Evolutionary conservation across 345 rosid genomes (phyloP).

Genomic region (Nasturtium officinale): DNA sequence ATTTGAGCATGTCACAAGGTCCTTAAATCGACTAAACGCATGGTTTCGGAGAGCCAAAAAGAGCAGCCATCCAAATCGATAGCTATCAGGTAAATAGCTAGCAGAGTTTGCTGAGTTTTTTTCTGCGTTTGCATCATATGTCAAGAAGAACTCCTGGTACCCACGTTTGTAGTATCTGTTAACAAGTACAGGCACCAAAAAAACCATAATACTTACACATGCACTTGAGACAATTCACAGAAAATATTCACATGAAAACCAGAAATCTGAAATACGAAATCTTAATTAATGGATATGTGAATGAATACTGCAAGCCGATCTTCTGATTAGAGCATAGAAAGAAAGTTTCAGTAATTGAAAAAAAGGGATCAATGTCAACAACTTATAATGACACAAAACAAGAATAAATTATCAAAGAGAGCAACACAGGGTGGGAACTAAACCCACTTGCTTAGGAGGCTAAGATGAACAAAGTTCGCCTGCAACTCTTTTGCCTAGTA

Average conservation of each 20-base stretch:
- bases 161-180: constrained; percentile 77
- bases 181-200: constrained; percentile 36
- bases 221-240: constrained; percentile 3
- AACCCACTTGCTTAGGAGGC: constrained; percentile 77
- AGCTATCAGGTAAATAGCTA: constrained; percentile 53
- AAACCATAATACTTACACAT: neutral
- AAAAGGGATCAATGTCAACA: neutral
- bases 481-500: constrained; percentile 83
- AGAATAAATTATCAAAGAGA: constrained; percentile 6
- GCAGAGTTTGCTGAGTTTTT: constrained; percentile 49
- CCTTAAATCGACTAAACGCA: constrained; percentile 80
- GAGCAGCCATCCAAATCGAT: constrained; percentile 94
- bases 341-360: neutral
- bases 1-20: constrained; percentile 83
- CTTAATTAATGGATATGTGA: neutral
- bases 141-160: constrained; percentile 70
- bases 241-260: constrained; percentile 11
- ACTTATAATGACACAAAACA: constrained; percentile 8
- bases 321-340: constrained; percentile 9
- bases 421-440: constrained; percentile 26
- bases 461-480: constrained; percentile 82
- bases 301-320: constrained; percentile 3
- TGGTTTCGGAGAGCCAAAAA: constrained; percentile 89
- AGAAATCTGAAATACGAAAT: constrained; percentile 5
- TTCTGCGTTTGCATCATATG: constrained; percentile 54